Percentiles rank a stretch among this genome's conserved stretches.
phyloP scores from a whole-genome alignment of 2,329 filamentous ascomycete genomes.

The Scortechinia acanthostroma region DNA sequence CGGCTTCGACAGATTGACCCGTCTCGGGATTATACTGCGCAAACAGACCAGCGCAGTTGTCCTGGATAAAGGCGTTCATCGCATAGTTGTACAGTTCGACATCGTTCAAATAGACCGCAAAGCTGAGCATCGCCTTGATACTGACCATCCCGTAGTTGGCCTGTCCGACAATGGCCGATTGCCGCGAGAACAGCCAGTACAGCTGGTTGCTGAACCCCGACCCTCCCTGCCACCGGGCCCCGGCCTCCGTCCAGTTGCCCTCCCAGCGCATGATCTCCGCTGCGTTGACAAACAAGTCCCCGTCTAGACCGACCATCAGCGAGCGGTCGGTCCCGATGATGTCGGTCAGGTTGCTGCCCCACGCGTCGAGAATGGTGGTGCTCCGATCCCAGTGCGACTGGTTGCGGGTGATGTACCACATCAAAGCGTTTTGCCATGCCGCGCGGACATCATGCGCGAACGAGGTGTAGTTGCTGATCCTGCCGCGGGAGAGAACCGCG shows the following conservation, averaged over 20 bases:
- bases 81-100: conserved; percentile 28
- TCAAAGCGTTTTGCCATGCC: conserved; percentile 28
- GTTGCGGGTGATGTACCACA: conserved; percentile 31
- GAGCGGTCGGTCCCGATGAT: conserved; percentile 23
- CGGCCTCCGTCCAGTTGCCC: conserved; percentile 24
- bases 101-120: conserved; percentile 30
- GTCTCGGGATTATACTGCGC: conserved; percentile 18
- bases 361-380: conserved; percentile 25
- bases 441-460: conserved; percentile 25
- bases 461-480: conserved; percentile 21
- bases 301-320: conserved; percentile 26
- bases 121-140: conserved; percentile 26
- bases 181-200: conserved; percentile 29
- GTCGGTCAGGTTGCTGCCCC: conserved; percentile 19
- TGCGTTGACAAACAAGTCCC: conserved; percentile 28
- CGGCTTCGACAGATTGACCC: conserved; percentile 24
- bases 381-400: conserved; percentile 20
- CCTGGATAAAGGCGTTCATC: conserved; percentile 21
- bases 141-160: conserved; percentile 31
- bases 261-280: conserved; percentile 35
- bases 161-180: conserved; percentile 26
- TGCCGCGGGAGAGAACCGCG: conserved; percentile 18
- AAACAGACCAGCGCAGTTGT: conserved; percentile 22
- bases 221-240: conserved; percentile 20
- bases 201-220: conserved; percentile 26